Evolutionary conservation across 768 basidiomycete species (phyloP), one percentile per base, ranked within the genome.

Genomic region (Rhodocollybia butyracea): DNA sequence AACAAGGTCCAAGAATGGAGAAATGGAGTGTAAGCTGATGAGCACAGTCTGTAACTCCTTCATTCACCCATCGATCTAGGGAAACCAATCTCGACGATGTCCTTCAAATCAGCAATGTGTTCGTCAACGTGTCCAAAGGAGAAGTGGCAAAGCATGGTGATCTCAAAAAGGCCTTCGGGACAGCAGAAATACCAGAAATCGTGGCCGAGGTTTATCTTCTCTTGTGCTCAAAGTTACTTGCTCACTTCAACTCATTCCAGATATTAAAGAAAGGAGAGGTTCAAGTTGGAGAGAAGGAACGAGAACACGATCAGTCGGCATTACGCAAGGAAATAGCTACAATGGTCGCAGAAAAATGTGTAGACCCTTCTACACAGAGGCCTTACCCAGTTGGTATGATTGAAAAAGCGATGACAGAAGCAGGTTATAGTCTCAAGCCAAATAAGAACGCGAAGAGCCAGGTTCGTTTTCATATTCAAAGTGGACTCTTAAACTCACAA

Each of bases 1-100:
- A 99, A 99, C 73, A 98, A 98, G 73, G 97, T 99, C 26, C 92
- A 95, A 63, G 95, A 97, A 69, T 99, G 88, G 84, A 77, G 97
- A 56, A 92, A 82, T 56, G 94, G 94, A 58, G 89, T 96, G 86
- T 92, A 70, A 67, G 86, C 26, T 36, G 22, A 21, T 26, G 22
- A 30, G 17, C 34, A 43, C 40, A n/a, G 17, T 15, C 30, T 7
- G 38, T 3, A n/a, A 19, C 13, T 2, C 0, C 15, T 22, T 39
- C 15, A 24, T 21, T 41, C 19, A 32, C 36, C 5, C n/a, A 17
- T 26, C 48, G 19, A 53, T 46, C 6, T 63, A 94, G 91, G 26
- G 95, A 98, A 77, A 93, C 89, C 29, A 88, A 89, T 73, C 73
- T 98, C 30, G 92, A 96, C 64, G 97, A 99, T 63, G 93, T 99